Base-by-base conservation (phyloP, 306 rosid genomes). In the Corylus avellana region DNA sequence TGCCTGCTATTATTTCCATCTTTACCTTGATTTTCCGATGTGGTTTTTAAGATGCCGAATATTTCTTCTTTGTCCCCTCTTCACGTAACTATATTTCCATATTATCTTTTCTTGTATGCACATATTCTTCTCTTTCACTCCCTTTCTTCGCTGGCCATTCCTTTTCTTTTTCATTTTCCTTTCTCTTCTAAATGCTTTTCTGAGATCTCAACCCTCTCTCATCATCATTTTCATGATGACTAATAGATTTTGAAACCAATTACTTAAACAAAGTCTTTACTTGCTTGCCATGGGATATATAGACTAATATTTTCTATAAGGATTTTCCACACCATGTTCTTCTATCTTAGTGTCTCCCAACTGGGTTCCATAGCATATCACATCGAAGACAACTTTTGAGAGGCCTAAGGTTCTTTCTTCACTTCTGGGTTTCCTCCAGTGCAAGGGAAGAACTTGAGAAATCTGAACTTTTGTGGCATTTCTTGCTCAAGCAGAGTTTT, bases 381-480 rank as follows among this genome's bases (percentile, higher is more conserved):
- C 57, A 7, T 39, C 29, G 70, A 75, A 72, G 75, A 69, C 18
- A 51, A 67, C 66, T 88, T 85, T 85, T 76, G 80, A 78, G 17
- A 63, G 79, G 37, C 53, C 54, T 37, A 69, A 63, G 83, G 63
- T 85, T 82, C 79, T 83, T 82, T 80, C 89, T 90, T 87, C 85
- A 74, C 79, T 73, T 62, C 37, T 51, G 75, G 86, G 82, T 86
- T 82, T 68, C 89, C 81, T 79, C 63, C 68, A 4, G 10, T 77
- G 44, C 79, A 82, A 80, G 87, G 63, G 81, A 89, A 73, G 85
- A 78, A 82, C 80, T 68, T 82, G 47, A 77, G 66, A 70, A 44
- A 14, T 48, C 77, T 73, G 66, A 70, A 79, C 49, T 54, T 27
- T 46, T 35, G 8, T 77, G 25, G 54, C 22, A 67, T 75, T 72